A percentile compares a stretch with the other conserved stretches of the same genome.
Conservation (phyloP, 805 yeast genomes). For the Metschnikowia amazonensis region DNA sequence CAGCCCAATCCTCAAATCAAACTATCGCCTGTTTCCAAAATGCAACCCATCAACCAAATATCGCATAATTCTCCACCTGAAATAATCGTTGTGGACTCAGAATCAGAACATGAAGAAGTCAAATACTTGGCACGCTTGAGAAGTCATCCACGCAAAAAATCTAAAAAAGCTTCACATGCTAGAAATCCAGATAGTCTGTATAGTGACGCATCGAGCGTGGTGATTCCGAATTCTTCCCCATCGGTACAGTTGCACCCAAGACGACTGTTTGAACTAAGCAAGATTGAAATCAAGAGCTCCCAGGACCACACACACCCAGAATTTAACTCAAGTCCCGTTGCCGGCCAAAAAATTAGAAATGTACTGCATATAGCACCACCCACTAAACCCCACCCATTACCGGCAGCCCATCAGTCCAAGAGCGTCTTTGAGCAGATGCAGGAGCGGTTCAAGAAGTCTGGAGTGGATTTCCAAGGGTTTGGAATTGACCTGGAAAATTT, state of each 20-base stretch:
- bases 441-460: constrained; percentile 8
- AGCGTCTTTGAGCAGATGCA: constrained; percentile 6
- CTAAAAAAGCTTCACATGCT: neutral
- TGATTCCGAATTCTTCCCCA: constrained; percentile 11
- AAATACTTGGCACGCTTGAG: neutral
- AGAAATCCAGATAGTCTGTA: neutral
- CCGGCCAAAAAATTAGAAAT: neutral
- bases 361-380: neutral
- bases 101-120: neutral
- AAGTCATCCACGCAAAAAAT: neutral
- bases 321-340: neutral
- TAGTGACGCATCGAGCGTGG: constrained; percentile 3
- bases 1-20: neutral
- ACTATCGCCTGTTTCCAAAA: neutral
- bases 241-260: neutral
- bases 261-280: neutral
- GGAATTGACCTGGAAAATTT: neutral
- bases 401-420: neutral
- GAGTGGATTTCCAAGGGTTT: constrained; percentile 9
- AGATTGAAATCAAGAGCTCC: neutral
- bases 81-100: constrained; percentile 1
- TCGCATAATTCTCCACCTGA: neutral
- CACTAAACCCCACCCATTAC: neutral
- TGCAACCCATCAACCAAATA: neutral
- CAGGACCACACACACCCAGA: neutral